Base-by-base conservation (phyloP, 768 basidiomycete genomes). In the Leccinum obscurum region DNA sequence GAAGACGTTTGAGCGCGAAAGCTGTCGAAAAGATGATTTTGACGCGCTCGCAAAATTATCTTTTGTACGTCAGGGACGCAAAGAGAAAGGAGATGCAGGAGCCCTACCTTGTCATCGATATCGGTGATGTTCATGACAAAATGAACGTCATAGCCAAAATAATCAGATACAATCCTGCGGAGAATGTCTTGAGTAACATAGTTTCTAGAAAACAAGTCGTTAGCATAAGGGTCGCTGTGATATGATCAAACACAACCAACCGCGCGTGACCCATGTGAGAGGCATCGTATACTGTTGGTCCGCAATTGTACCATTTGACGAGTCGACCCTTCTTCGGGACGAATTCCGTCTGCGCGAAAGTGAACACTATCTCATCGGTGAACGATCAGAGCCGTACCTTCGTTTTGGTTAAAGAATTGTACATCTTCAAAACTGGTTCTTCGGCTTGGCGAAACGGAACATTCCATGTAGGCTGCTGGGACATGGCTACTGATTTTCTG, bases 121-220 rank as follows among this genome's bases (percentile, higher is more conserved):
- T 99, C 96, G 5, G 97, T 99, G 66, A 99, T 86, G 75, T 99
- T 99, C 94, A 97, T 97, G 50, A 98, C 96, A 70, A 98, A 97
- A 73, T 98, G 93, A 58, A 99, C 90, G 71, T 98, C 92, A 69
- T 95, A 98, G 26, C 92, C 91, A 76, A 98, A 98, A 77, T 96
- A 98, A 77, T 98, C 94, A 1, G 88, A 81, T 80, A 98, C 80
- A 55, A 99, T 92, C 53, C 97, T 72, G n/a, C 69, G 68, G 3
- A 70, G 62, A 32, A 70, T 61, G n/a, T 72, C 66, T 55, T 72
- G 69, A 9, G 70, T 68, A 26, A 64, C 63, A 77, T 99, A 99
- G 80, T 97, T 98, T 70, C 96, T 97, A 63, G 13, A n/a, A n/a
- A 54, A 20, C 49, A 57, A 53, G 48, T 54, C 37, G 53, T 61